Percentiles rank a stretch among this genome's conserved stretches.
phyloP scores from a whole-genome alignment of 2,329 filamentous ascomycete genomes.

The Diplocarpon rosae region DNA sequence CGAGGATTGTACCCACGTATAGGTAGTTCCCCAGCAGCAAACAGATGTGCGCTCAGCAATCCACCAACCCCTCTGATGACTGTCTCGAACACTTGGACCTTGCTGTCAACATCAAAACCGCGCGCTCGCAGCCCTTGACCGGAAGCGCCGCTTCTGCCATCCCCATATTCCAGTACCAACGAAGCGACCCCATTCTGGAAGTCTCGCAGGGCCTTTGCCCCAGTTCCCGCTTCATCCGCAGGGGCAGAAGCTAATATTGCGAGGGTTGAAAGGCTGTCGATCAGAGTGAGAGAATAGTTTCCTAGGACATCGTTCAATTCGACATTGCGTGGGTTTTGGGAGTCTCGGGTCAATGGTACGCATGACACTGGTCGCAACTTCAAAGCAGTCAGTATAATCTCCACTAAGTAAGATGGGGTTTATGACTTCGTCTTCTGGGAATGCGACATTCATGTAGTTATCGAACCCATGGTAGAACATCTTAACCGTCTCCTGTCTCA shows the following conservation, averaged over 20 bases:
- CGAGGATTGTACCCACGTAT: constrained; percentile 64
- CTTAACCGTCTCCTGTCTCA: constrained; percentile 52
- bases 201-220: constrained; percentile 51
- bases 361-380: constrained; percentile 80
- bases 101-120: constrained; percentile 92
- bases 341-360: constrained; percentile 72
- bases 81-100: constrained; percentile 97
- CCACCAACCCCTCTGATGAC: constrained; percentile 90
- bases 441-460: constrained; percentile 89
- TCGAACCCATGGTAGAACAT: constrained; percentile 97
- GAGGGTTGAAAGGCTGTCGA: constrained; percentile 89
- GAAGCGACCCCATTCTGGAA: constrained; percentile 73
- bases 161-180: constrained; percentile 75
- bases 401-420: constrained; percentile 2
- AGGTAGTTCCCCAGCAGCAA: constrained; percentile 81
- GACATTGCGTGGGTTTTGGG: constrained; percentile 65
- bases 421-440: constrained; percentile 79
- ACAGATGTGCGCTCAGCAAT: constrained; percentile 83
- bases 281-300: constrained; percentile 91
- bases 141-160: constrained; percentile 58
- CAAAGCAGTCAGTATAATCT: constrained; percentile 4
- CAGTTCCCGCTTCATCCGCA: constrained; percentile 39
- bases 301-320: constrained; percentile 92
- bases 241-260: constrained; percentile 79
- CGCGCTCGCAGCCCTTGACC: constrained; percentile 62